These are phyloP conservation scores for Platanus orientalis DNA, from an alignment of 164 flowering plant species.

Conservation along the genomic window DNA sequence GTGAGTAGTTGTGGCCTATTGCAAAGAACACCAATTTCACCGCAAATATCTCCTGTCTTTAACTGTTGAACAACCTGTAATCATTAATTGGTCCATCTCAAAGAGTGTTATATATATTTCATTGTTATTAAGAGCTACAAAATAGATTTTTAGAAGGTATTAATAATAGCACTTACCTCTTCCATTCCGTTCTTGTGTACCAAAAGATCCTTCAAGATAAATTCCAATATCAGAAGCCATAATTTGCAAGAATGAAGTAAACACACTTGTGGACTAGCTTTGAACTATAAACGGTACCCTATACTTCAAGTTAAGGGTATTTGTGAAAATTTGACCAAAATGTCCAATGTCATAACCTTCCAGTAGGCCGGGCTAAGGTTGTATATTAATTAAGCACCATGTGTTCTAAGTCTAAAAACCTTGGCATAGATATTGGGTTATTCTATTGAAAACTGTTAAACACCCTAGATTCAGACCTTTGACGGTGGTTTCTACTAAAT, in stretches of 20 bases:
- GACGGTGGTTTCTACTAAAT: too few species aligned
- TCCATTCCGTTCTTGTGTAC: slow-evolving; percentile 58
- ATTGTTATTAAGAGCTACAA: not conserved
- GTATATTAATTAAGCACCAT: too few species aligned
- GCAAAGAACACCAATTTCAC: slow-evolving; percentile 96
- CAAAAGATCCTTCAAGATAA: slow-evolving; percentile 59
- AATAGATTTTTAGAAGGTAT: not conserved
- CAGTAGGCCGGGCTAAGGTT: too few species aligned
- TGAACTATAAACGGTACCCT: too few species aligned
- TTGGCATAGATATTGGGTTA: too few species aligned
- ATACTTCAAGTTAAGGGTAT: too few species aligned
- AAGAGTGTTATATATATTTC: not conserved
- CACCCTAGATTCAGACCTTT: too few species aligned
- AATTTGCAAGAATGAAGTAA: not conserved
- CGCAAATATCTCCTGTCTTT: slow-evolving; percentile 68
- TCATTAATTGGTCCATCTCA: not conserved
- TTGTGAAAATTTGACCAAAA: too few species aligned
- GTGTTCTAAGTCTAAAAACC: too few species aligned
- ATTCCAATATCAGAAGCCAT: slow-evolving; percentile 3
- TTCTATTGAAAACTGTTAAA: too few species aligned
- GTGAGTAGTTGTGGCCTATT: slow-evolving; percentile 91
- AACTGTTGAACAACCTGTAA: slow-evolving; percentile 71
- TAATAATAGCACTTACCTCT: slow-evolving; percentile 41
- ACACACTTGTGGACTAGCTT: too few species aligned
- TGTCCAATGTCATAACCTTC: too few species aligned